Conservation (phyloP, 139 green algal genomes). For the Tetraselmis striata region DNA sequence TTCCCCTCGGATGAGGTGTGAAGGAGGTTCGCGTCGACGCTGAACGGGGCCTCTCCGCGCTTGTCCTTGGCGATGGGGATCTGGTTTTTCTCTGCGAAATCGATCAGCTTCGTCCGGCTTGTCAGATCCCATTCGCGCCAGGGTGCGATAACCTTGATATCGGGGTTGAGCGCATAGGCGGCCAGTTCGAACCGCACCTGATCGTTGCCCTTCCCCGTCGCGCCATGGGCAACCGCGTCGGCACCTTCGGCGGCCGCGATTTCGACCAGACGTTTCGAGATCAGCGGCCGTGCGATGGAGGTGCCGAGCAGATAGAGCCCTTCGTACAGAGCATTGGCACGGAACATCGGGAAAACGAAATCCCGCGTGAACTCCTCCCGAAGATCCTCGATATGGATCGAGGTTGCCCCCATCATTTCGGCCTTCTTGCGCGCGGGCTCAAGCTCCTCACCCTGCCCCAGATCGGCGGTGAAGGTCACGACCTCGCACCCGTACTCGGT, state of each 20-base stretch:
- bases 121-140: conserved; percentile 98
- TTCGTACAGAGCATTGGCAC: conserved; percentile 95
- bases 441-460: conserved; percentile 95
- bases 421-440: conserved; percentile 87
- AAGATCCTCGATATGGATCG: conserved; percentile 97
- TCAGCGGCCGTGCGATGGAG: conserved; percentile 95
- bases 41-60: conserved; percentile 85
- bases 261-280: conserved; percentile 98
- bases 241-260: conserved; percentile 87
- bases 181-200: conserved; percentile 70
- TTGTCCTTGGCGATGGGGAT: conserved; percentile 70
- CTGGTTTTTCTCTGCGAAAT: conserved; percentile 69
- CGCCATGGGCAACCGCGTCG: conserved; percentile 94
- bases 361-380: conserved; percentile 97
- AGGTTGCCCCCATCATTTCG: conserved; percentile 81
- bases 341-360: conserved; percentile 98
- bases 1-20: conserved; percentile 91
- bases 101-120: conserved; percentile 78
- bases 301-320: conserved; percentile 95
- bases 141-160: conserved; percentile 98
- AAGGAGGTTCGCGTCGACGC: conserved; percentile 93
- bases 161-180: conserved; percentile 94
- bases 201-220: conserved; percentile 99
- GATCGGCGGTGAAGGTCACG: conserved; percentile 92
- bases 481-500: conserved; percentile 95